Base-by-base conservation (phyloP, 2,329 filamentous ascomycete genomes). In the Metarhizium guizhouense region DNA sequence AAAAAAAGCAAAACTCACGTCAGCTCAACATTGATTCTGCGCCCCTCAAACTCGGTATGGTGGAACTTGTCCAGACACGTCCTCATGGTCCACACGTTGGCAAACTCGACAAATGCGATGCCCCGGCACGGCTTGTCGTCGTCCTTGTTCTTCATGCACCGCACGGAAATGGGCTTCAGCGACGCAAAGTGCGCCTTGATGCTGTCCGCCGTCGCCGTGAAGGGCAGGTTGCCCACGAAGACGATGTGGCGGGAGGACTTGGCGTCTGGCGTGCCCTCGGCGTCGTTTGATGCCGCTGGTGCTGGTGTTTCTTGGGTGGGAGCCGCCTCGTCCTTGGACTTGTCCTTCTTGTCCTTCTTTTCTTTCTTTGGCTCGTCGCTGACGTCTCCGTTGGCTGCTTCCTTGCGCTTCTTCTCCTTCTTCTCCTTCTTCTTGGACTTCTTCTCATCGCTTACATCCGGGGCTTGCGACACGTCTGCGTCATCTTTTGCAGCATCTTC, bases 1-100 rank as follows among this genome's bases (percentile, higher is more conserved):
- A 8, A 32, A 48, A 11, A 48, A 43, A 5, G 10, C 1, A n/a
- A 40, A 54, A 80, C 85, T 72, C 72, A 90, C 81, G 91, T 96
- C 62, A 97, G 74, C 74, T 96, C 93, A 30, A 96, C 88, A 68
- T 96, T 96, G 65, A 97, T 95, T 72, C 86, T 88, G 60, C 76
- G 74, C 71, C 85, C 76, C 68, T 77, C 71, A 68, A 96, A 95
- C 60, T 80, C 79, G 57, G 84, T 87, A 74, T 96, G 92, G 73
- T 97, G 92, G 73, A 93, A 93, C 60, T 90, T 84, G 71, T 92
- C 89, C 58, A 97, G 78, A 67, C 90, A 95, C 36, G 90, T 94
- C 77, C 95, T 88, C 90, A 96, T 95, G 67, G 87, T 84, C 72
- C 92, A 88, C 73, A 86, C 95, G 62, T 84, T 81, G 60, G 84